Conservation (phyloP, 2,329 filamentous ascomycete genomes). For the Colletotrichum chrysophilum region DNA sequence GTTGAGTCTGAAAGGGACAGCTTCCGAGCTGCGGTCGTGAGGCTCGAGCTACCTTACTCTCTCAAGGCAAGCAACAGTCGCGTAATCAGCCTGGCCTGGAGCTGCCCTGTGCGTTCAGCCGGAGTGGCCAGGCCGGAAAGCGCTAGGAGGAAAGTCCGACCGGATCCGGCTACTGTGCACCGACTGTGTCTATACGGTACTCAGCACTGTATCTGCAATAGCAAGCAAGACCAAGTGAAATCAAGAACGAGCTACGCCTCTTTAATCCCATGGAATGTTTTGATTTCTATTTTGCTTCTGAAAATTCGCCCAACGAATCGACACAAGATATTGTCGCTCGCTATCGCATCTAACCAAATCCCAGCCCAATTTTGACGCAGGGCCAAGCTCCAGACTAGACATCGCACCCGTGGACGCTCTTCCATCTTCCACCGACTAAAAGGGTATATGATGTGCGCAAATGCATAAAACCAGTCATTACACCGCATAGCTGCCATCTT, state of each 20-base stretch:
- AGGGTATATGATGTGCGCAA: constrained; percentile 20
- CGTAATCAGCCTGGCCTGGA: constrained; percentile 26
- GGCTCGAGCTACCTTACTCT: constrained; percentile 11
- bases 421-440: constrained; percentile 5
- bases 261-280: not conserved
- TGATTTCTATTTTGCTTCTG: not conserved
- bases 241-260: not conserved
- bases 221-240: not conserved
- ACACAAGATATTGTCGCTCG: not conserved
- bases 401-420: not conserved
- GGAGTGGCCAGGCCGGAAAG: constrained; percentile 3
- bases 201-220: not conserved
- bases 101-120: constrained; percentile 22
- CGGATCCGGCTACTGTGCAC: constrained; percentile 13
- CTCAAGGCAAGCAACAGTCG: constrained; percentile 26
- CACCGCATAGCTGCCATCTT: not conserved
- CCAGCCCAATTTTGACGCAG: not conserved
- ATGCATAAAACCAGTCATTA: constrained; percentile 6
- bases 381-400: not conserved
- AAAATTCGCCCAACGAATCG: not conserved
- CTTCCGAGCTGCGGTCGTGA: constrained; percentile 22
- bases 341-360: not conserved
- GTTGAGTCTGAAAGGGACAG: constrained; percentile 22
- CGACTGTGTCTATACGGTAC: accelerated
- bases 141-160: constrained; percentile 24